A percentile compares a stretch with the other conserved stretches of the same genome.
phyloP scores from a whole-genome alignment of 352 stramenopile species.

The Phytophthora ramorum region DNA sequence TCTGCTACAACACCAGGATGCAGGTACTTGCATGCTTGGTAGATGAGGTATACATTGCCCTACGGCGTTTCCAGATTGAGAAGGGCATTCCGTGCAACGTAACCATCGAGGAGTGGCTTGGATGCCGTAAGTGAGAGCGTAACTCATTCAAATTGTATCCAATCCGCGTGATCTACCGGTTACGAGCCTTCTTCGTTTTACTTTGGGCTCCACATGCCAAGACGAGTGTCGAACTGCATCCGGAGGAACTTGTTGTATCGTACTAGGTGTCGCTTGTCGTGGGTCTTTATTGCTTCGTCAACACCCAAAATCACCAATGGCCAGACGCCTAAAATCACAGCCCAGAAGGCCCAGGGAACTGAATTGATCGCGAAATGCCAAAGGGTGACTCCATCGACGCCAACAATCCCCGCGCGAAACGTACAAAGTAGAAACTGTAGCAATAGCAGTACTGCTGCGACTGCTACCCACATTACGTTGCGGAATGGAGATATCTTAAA shows the following conservation, averaged over 20 bases:
- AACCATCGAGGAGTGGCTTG: not conserved
- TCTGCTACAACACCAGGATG: slow-evolving; percentile 13
- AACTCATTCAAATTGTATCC: not conserved
- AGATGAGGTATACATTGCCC: not conserved
- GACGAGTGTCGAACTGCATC: slow-evolving; percentile 90
- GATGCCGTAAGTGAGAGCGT: not conserved
- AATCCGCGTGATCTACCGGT: not conserved
- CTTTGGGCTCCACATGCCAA: slow-evolving; percentile 91
- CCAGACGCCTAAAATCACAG: slow-evolving; percentile 55
- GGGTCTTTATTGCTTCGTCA: slow-evolving; percentile 76
- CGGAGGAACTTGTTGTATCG: slow-evolving; percentile 88
- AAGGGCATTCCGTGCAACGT: not conserved
- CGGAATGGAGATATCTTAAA: slow-evolving; percentile 69
- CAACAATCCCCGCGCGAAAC: slow-evolving; percentile 51
- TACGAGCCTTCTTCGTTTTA: slow-evolving; percentile 30
- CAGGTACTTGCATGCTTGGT: not conserved
- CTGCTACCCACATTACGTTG: slow-evolving; percentile 72
- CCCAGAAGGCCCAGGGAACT: slow-evolving; percentile 75
- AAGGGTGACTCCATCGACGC: slow-evolving; percentile 57
- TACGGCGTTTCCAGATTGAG: slow-evolving; percentile 5
- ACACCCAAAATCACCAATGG: slow-evolving; percentile 62
- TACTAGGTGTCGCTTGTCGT: slow-evolving; percentile 77
- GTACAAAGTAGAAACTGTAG: slow-evolving; percentile 59
- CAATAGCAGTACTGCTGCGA: slow-evolving; percentile 43
- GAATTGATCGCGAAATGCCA: slow-evolving; percentile 52